Percentiles rank a stretch among this genome's conserved stretches.
phyloP scores from a whole-genome alignment of 768 basidiomycete species.

The Chalciporus sphaerocephalus region DNA sequence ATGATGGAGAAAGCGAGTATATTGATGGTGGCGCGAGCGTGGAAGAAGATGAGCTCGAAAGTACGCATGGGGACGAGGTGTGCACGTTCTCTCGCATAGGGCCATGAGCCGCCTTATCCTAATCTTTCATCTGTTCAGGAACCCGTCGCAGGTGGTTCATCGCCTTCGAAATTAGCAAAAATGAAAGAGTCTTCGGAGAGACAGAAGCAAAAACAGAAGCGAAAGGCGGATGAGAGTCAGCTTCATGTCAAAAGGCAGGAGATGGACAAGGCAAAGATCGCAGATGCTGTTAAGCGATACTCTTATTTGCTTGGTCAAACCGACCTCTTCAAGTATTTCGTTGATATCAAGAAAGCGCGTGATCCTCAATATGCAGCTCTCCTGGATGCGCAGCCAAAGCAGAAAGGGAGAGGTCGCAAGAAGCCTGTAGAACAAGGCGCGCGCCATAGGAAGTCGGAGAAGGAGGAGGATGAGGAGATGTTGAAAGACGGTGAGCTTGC shows the following conservation, averaged over 20 bases:
- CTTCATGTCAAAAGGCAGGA: constrained; percentile 68
- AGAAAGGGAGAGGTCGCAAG: constrained; percentile 81
- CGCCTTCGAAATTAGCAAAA: constrained; percentile 32
- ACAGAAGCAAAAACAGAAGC: constrained; percentile 45
- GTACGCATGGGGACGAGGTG: constrained; percentile 44
- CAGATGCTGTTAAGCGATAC: constrained; percentile 94
- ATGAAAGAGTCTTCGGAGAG: constrained; percentile 38
- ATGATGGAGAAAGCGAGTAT: constrained; percentile 69
- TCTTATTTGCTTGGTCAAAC: constrained; percentile 98
- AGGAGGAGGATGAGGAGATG: constrained; percentile 96
- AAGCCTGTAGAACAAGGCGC: constrained; percentile 69
- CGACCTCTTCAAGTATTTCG: constrained; percentile 96
- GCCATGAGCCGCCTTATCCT: constrained; percentile 4
- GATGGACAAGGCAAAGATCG: constrained; percentile 89
- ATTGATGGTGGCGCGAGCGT: constrained; percentile 49
- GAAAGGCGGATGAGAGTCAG: constrained; percentile 68
- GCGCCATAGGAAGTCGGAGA: constrained; percentile 92
- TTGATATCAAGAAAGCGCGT: constrained; percentile 90
- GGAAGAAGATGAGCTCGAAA: constrained; percentile 61
- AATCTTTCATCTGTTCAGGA: constrained; percentile 8
- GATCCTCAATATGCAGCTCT: constrained; percentile 92
- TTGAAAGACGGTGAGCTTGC: constrained; percentile 81
- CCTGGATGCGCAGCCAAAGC: constrained; percentile 81
- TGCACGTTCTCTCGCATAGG: constrained; percentile 1
- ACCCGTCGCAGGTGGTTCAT: constrained; percentile 22